Conservation (phyloP, 305 asterid species). For the Fraxinus paxiana region DNA sequence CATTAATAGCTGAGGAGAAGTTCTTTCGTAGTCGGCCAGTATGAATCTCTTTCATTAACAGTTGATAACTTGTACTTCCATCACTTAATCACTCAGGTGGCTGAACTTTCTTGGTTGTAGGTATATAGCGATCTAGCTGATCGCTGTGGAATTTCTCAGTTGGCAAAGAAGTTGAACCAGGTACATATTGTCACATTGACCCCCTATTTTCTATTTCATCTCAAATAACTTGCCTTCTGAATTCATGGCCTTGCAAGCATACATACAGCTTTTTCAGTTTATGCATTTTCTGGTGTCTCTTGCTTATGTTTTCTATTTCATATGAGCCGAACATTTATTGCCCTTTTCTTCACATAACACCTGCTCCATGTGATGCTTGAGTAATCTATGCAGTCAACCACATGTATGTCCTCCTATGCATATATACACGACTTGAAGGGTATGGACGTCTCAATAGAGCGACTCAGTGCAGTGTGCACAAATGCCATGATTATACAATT, state of each 20-base stretch:
- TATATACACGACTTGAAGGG: not conserved
- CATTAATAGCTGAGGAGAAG: slow-evolving; percentile 87
- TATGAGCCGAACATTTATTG: not conserved
- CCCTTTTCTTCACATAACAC: slow-evolving; percentile 9
- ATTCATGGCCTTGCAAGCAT: not conserved
- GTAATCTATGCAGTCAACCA: not conserved
- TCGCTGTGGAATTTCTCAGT: slow-evolving; percentile 83
- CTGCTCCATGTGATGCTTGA: slow-evolving; percentile 6
- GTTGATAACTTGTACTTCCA: slow-evolving; percentile 20
- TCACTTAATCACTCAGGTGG: slow-evolving; percentile 1
- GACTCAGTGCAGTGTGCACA: not conserved
- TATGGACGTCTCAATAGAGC: not conserved
- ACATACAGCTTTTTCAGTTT: not conserved
- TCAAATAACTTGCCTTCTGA: not conserved
- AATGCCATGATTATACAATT: slow-evolving; percentile 4
- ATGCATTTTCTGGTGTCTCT: not conserved
- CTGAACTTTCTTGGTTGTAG: slow-evolving; percentile 37
- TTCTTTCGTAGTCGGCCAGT: slow-evolving; percentile 92
- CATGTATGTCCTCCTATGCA: slow-evolving; percentile 6
- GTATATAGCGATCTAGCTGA: slow-evolving; percentile 81
- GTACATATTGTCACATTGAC: slow-evolving; percentile 29
- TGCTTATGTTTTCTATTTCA: not conserved
- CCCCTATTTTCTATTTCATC: slow-evolving; percentile 1
- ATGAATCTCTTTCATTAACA: slow-evolving; percentile 32
- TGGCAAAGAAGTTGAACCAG: slow-evolving; percentile 99